Evolutionary conservation across 768 basidiomycete species (phyloP), one percentile per base, ranked within the genome.

Genomic region (Obba rivulosa): DNA sequence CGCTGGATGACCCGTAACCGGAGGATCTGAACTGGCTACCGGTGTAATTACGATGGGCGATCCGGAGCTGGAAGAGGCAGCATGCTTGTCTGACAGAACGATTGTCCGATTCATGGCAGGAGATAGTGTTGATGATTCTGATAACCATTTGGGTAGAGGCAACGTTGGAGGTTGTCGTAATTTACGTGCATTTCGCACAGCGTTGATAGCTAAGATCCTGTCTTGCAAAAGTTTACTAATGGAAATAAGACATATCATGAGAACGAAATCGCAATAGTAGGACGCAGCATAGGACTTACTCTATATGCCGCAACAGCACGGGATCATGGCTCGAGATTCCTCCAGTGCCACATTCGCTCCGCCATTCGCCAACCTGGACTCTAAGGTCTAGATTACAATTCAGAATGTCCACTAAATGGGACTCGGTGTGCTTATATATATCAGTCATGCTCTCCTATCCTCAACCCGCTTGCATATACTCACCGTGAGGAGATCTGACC

Each of bases 211-310:
- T 11, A 43, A 24, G 7, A 51, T 35, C 1, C 55, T 31, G 17
- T 50, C 41, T 34, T 49, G 51, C 8, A 50, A 8, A n/a, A 38
- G 46, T 11, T 50, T 50, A 11, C 55, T 56, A 38, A 8, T 17
- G n/a, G 4, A 45, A 4, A 21, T 34, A 37, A 5, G 24, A 21
- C 8, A 16, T 44, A 31, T 17, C 5, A 5, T 38, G 7, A 38
- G 20, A n/a, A 7, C 37, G 13, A 13, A 31, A 31, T n/a, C n/a
- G n/a, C n/a, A n/a, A n/a, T n/a, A n/a, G n/a, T 9, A 9, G 9
- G 7, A 38, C 37, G n/a, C 8, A n/a, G 5, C 4, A n/a, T 38
- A 8, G 10, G 25, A 25, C 44, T 45, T 31, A 45, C 44, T 45
- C 44, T 17, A 45, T 20, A 22, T 37, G 34, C 3, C 20, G 11